These are phyloP conservation scores for Taxillus chinensis DNA, from an alignment of 164 flowering plant species.

Conservation along the genomic window DNA sequence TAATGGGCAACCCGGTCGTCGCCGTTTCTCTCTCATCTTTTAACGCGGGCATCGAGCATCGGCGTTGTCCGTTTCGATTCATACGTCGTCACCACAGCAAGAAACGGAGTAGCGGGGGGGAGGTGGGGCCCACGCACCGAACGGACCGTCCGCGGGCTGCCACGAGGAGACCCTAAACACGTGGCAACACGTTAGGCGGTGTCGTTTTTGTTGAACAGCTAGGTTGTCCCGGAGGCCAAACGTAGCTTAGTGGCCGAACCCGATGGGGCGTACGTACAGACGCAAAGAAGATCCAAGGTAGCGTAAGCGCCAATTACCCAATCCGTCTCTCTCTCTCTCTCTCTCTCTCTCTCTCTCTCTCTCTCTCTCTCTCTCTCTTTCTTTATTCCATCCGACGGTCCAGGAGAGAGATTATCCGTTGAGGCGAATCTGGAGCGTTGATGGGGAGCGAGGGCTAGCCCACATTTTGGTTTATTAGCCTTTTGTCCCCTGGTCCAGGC, in stretches of 20 bases:
- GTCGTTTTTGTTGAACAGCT: constrained; percentile 16
- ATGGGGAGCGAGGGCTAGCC: neutral
- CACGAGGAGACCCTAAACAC: constrained; percentile 10
- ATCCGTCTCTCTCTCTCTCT: constrained; percentile 12
- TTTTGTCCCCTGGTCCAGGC: constrained; percentile 26
- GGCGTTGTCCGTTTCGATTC: constrained; percentile 8
- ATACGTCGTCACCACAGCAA: constrained; percentile 3
- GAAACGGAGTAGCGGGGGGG: neutral
- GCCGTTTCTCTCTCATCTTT: neutral
- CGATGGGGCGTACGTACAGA: constrained; percentile 28
- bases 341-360: neutral
- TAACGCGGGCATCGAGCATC: constrained; percentile 5
- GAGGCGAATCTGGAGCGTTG: constrained; percentile 21
- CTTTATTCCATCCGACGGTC: constrained; percentile 22
- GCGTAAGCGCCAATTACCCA: constrained; percentile 63
- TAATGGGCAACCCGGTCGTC: neutral
- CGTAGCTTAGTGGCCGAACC: constrained; percentile 32
- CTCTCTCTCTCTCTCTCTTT: constrained; percentile 3
- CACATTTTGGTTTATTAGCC: constrained; percentile 11
- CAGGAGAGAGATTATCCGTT: constrained; percentile 14
- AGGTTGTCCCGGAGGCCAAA: neutral
- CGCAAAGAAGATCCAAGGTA: constrained; percentile 58
- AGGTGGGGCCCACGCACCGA: constrained; percentile 8
- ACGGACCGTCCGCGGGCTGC: neutral
- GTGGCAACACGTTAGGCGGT: constrained; percentile 8